Evolutionary conservation across 768 basidiomycete species (phyloP), one percentile per base, ranked within the genome.

Genomic region (Amanita inopinata): DNA sequence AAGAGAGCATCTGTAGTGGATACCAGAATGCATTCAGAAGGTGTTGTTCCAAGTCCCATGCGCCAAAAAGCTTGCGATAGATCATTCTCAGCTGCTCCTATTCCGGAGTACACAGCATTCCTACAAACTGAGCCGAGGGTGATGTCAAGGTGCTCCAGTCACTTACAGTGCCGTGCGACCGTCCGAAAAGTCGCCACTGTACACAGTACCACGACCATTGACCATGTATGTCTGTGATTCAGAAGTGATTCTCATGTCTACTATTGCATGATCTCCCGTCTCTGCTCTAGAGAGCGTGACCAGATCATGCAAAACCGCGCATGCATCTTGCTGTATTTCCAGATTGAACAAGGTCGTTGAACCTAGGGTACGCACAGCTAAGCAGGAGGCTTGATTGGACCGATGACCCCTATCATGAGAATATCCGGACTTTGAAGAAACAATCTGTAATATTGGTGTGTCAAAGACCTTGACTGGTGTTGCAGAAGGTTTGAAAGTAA

Each of bases 401-500:
- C 32, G 41, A 34, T 6, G 3, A 23, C 18, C 23, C 23, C 33
- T 18, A 25, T 38, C 30, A 27, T 33, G 34, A 25, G 27, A 19
- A 37, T 46, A 6, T n/a, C 28, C 34, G 18, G 28, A 17, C 10
- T 53, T 49, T 2, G 67, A 62, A n/a, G 67, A 53, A 4, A 61
- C 57, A 35, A 87, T 62, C 49, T 88, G 85, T 40, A 68, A 66
- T 40, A 89, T 83, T 9, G 85, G 83, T 2, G 83, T 84, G 14
- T 70, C 59, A 46, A 84, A 85, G 2, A 61, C 59, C 46, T 61
- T 61, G 4, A 64, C 54, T 3, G 77, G 63, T 3, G 49, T 59
- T 2, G 63, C 63, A 31, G 55, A 56, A 2, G 78, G 70, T 30
- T 56, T 67, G 33, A 72, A 69, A 18, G 51, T 34, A 12, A 64